Conservation (phyloP, 352 stramenopile species). For the Globisporangium spinosum region DNA sequence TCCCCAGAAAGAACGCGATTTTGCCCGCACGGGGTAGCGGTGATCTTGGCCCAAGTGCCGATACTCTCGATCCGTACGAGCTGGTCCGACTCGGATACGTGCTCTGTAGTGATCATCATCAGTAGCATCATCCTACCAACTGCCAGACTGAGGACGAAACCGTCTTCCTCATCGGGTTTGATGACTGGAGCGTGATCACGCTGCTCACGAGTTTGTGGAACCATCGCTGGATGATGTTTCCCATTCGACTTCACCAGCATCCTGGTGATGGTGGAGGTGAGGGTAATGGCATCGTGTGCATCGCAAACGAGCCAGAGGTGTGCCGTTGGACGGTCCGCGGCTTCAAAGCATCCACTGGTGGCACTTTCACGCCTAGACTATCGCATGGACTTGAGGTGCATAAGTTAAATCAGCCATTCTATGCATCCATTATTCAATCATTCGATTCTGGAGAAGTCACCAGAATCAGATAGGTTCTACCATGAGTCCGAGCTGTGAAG, state of each 20-base stretch:
- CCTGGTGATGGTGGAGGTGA: neutral
- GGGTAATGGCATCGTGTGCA: neutral
- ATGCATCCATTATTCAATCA: neutral
- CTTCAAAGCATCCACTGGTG: neutral
- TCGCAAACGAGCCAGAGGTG: neutral
- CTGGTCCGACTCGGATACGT: neutral
- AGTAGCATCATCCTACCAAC: no score
- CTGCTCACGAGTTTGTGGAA: neutral
- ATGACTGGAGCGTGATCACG: no score
- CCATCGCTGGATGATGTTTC: neutral
- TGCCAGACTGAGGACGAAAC: no score
- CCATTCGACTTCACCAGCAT: neutral
- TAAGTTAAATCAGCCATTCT: neutral
- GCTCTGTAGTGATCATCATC: neutral
- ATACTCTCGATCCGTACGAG: neutral
- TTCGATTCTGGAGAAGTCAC: no score
- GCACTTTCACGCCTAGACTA: neutral
- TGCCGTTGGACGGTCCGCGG: neutral
- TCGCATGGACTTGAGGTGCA: neutral
- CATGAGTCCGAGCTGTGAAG: neutral
- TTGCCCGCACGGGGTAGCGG: neutral
- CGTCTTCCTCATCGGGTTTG: no score
- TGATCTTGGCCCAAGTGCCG: neutral
- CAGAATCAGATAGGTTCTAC: neutral
- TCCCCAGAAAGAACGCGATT: neutral